Evolutionary conservation across 2,329 filamentous ascomycete species (phyloP).

Genomic region (Fusarium cyanostomum): DNA sequence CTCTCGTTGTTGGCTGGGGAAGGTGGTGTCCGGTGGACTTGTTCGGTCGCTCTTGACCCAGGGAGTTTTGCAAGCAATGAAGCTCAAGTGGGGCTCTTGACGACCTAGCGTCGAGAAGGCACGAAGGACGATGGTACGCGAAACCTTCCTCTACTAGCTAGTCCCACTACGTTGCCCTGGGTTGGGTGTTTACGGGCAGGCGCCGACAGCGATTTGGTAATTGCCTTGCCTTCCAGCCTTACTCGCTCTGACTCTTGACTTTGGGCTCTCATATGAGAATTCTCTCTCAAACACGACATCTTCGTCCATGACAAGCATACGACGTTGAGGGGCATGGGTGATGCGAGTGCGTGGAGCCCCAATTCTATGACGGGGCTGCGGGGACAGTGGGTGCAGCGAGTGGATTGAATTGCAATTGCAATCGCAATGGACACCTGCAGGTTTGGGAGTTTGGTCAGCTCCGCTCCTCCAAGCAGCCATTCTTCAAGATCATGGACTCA

Average conservation of each 20-base stretch:
- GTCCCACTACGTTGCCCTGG: constrained; percentile 1
- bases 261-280: no score
- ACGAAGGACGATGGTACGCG: constrained; percentile 2
- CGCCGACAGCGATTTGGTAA: neutral
- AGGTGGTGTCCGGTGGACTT: constrained; percentile 24
- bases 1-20: neutral
- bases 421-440: no score
- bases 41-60: constrained; percentile 1
- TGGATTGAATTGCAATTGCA: neutral
- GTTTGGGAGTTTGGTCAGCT: neutral
- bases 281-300: neutral
- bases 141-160: constrained; percentile 9
- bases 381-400: constrained; percentile 9
- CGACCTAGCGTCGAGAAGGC: constrained; percentile 2
- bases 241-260: neutral
- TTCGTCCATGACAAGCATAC: constrained; percentile 4
- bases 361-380: constrained; percentile 27
- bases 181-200: neutral
- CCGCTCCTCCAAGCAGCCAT: constrained; percentile 12
- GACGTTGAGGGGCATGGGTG: constrained; percentile 7
- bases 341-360: constrained; percentile 24
- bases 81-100: constrained; percentile 25
- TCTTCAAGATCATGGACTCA: constrained; percentile 9
- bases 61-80: constrained; percentile 11
- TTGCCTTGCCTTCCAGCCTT: neutral